These are phyloP conservation scores for Naganishia vaughanmartiniae DNA, from an alignment of 768 basidiomycete species.

Conservation along the genomic window DNA sequence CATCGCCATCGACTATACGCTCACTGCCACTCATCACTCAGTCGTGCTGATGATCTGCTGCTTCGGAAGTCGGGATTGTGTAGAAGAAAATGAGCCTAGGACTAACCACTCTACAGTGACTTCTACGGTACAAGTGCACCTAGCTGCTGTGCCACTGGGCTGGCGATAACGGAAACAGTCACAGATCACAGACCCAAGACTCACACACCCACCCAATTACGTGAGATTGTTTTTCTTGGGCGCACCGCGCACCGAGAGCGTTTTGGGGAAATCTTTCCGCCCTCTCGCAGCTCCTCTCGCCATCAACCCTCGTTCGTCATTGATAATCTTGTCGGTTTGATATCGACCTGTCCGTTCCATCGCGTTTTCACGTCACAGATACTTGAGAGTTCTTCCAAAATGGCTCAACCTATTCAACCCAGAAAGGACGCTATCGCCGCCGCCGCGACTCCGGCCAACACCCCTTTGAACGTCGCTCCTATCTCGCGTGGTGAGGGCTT, in stretches of 20 bases:
- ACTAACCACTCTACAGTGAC: too few species aligned
- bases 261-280: neutral
- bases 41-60: too few species aligned
- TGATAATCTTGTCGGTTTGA: neutral
- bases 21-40: too few species aligned
- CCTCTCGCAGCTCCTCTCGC: neutral
- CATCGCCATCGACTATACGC: too few species aligned
- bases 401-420: slow-evolving; percentile 45
- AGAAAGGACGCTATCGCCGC: slow-evolving; percentile 36
- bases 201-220: too few species aligned
- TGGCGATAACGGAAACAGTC: too few species aligned
- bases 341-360: neutral
- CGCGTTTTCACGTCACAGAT: neutral
- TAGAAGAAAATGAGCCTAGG: too few species aligned
- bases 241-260: neutral
- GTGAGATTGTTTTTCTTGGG: too few species aligned
- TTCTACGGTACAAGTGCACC: too few species aligned
- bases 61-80: too few species aligned
- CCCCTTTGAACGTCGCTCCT: slow-evolving; percentile 77
- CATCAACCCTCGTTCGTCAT: slow-evolving; percentile 4
- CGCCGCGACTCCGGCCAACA: slow-evolving; percentile 77
- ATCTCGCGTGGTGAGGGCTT: slow-evolving; percentile 65
- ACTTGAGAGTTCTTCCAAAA: neutral
- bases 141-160: too few species aligned
- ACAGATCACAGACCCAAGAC: neutral